These are phyloP conservation scores for Rhododendron kiyosumense DNA, from an alignment of 148 eudicot genomes.

Conservation along the genomic window DNA sequence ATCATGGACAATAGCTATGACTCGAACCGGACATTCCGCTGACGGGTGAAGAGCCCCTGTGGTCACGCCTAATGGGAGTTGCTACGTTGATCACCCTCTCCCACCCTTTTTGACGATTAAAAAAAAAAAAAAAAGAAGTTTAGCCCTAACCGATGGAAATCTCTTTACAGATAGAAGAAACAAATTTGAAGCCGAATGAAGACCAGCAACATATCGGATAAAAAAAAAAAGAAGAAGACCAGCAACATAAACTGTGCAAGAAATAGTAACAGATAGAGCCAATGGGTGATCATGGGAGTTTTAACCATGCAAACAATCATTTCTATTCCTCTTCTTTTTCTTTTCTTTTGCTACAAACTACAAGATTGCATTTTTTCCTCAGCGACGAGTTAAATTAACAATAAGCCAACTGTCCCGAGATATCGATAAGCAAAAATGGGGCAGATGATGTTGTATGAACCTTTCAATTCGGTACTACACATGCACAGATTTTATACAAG, in stretches of 20 bases:
- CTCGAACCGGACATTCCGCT: too few relatives aligned
- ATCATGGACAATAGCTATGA: too few relatives aligned
- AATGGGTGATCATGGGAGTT: background rate
- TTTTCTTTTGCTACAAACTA: background rate
- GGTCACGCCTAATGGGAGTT: too few relatives aligned
- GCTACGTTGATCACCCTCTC: too few relatives aligned
- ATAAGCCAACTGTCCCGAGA: background rate
- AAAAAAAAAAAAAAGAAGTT: background rate
- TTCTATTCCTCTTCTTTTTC: background rate
- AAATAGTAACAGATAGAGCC: background rate
- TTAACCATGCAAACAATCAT: background rate
- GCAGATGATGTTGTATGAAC: constrained; percentile 10
- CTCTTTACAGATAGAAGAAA: background rate
- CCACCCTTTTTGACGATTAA: too few relatives aligned
- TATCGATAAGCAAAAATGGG: constrained; percentile 12
- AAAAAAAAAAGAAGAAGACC: too few relatives aligned
- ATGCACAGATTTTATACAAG: constrained; percentile 3
- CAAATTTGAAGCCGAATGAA: background rate
- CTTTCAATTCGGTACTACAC: background rate
- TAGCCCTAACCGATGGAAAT: background rate
- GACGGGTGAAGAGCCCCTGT: too few relatives aligned
- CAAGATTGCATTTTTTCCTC: background rate
- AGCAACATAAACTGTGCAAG: background rate
- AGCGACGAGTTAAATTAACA: background rate
- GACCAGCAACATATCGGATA: background rate